A percentile compares a stretch with the other conserved stretches of the same genome.
Conservation (phyloP, 495 filamentous ascomycete species). For the Paragyromitra xinjiangensis region DNA sequence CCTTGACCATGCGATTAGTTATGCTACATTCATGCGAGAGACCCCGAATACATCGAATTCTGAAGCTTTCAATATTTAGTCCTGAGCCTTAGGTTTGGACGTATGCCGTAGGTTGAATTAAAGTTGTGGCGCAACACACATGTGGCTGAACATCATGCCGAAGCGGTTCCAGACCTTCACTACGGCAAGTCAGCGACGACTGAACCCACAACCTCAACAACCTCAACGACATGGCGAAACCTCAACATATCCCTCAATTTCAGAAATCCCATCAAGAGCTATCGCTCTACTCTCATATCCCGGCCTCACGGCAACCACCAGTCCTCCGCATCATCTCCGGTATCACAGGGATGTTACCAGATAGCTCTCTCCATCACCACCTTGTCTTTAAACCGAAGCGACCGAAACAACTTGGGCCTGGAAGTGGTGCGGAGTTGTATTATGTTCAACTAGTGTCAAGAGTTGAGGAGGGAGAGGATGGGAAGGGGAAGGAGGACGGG, state of each 20-base stretch:
- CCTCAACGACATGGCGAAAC: conserved; percentile 26
- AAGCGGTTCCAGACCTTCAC: conserved; percentile 21
- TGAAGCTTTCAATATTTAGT: not conserved
- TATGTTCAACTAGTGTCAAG: conserved; percentile 60
- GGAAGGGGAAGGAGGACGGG: not conserved
- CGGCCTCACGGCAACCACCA: conserved; percentile 64
- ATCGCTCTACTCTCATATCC: conserved; percentile 64
- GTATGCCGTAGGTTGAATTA: conserved; percentile 32
- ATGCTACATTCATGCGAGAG: not conserved
- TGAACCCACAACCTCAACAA: not conserved
- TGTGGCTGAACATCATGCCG: conserved; percentile 13
- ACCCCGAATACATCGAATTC: not conserved
- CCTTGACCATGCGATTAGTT: no score
- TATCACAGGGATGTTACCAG: conserved; percentile 72
- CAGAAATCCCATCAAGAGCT: conserved; percentile 62
- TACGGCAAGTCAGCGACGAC: not conserved
- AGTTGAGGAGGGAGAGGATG: conserved; percentile 33
- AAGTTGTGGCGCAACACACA: conserved; percentile 22
- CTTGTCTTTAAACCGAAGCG: conserved; percentile 72
- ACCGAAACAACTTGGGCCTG: conserved; percentile 55
- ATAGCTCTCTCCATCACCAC: conserved; percentile 68
- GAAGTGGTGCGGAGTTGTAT: conserved; percentile 58
- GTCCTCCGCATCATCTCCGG: conserved; percentile 74
- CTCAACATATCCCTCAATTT: conserved; percentile 48
- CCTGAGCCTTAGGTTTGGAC: not conserved